Evolutionary conservation across 805 yeast genomes (phyloP), one percentile per base, ranked within the genome.

Genomic region (Saturnispora hagleri): DNA sequence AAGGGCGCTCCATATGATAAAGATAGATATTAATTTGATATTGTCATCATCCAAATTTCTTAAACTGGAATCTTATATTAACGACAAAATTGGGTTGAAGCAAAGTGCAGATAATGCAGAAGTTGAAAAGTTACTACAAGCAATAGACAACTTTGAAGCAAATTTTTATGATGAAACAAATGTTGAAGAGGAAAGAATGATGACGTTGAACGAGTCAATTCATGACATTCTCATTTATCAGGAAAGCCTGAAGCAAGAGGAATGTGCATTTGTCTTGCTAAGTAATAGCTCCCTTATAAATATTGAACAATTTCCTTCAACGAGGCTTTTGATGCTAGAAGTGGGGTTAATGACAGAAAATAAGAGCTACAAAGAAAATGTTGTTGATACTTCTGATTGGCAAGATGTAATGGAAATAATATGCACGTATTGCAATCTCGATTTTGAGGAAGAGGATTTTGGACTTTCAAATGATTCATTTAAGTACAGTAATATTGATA

Each of bases 321-420:
- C 51, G 15, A 58, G 53, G 12, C 61, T 58, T 50, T 54, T 65
- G 4, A 44, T 61, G 12, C 56, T 67, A 42, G 70, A 67, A 51
- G 54, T 67, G 9, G 58, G 64, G 22, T 51, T 65, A 2, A 54
- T 53, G 7, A 15, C 46, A 8, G 36, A 46, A 5, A 34, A 46
- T 5, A 52, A 46, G 12, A 56, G 51, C 34, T 51, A 53, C 24
- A 44, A 60, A 31, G 35, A 43, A 3, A 55, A 58, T 40, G 57
- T 66, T 5, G 51, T 54, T 17, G 59, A 58, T 48, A 55, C 65
- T 22, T 58, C 67, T 3, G 55, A 57, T 13, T 68, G 72, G 72
- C 67, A 65, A 27, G 69, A 67, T 43, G 64, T 61, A 1, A 68
- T 68, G 72, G 72, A 68, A 42, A 62, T 61, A 2, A 60, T 68